Evolutionary conservation across 2,329 filamentous ascomycete genomes (phyloP), one percentile per base, ranked within the genome.

Genomic region (Stachybotrys chartarum): DNA sequence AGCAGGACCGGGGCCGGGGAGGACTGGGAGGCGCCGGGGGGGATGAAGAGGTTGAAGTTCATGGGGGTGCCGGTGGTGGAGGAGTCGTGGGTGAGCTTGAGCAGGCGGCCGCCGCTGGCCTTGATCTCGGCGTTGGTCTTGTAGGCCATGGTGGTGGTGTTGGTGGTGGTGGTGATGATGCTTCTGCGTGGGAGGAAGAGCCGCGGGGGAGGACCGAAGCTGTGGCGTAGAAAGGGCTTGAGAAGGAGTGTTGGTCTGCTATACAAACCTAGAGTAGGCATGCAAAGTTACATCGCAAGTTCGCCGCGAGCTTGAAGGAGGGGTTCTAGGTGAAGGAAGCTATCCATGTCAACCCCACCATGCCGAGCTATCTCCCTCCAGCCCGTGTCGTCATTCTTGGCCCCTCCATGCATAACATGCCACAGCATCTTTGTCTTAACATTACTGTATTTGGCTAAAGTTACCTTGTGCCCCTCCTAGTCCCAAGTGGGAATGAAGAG

Each of bases 11-110:
- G 94, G 2, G 91, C 85, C 46, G 80, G 76, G 1, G 72, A 54
- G 52, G 72, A 64, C 16, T 72, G 64, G 59, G 80, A 74, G 55
- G 89, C 84, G 65, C 86, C 79, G 2, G 90, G 85, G 30, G 94
- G 94, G 4, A 99, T 82, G 78, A 90, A 99, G 65, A 99, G 81
- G 76, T 95, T 96, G 68, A 97, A 83, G 69, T 83, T 84, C 93
- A 97, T 99, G 66, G 91, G 85, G 63, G 91, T 96, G 64, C 83
- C 84, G 56, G 91, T 96, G 58, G 84, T 81, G 61, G 81, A 76
- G 55, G 92, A 91, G 68, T 86, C 75, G 81, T 99, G 94, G 64
- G 87, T 85, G 59, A 99, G 89, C 80, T 99, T 97, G 65, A 96
- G 83, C 57, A 99, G 87, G 75, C 91, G 91, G 70, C 94, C 94